phyloP scores from a whole-genome alignment of 495 filamentous ascomycete species.

The Annulohypoxylon stygium region DNA sequence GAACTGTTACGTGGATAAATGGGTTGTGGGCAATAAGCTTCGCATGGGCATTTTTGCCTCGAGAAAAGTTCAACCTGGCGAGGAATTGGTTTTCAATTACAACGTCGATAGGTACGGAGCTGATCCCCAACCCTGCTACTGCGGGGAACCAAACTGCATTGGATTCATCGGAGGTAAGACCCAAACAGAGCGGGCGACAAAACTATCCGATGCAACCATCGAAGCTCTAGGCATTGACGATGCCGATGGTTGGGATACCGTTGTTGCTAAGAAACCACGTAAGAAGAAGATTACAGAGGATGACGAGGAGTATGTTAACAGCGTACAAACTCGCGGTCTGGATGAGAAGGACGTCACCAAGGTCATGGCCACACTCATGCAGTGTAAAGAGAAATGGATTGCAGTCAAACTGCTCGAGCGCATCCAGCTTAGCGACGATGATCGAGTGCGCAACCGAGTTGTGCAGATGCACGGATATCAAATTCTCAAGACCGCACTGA shows the following conservation, averaged over 20 bases:
- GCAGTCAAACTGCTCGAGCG: constrained; percentile 92
- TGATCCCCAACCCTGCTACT: constrained; percentile 96
- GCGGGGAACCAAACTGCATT: constrained; percentile 92
- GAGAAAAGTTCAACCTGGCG: constrained; percentile 85
- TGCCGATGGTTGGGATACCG: constrained; percentile 89
- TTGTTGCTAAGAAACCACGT: constrained; percentile 86
- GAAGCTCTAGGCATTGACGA: constrained; percentile 97
- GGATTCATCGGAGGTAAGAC: constrained; percentile 98
- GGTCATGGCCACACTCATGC: constrained; percentile 98
- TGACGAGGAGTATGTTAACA: constrained; percentile 97
- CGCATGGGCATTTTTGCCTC: constrained; percentile 99
- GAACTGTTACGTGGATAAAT: constrained; percentile 99
- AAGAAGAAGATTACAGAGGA: constrained; percentile 96
- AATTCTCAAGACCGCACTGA: constrained; percentile 87
- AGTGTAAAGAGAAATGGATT: constrained; percentile 99
- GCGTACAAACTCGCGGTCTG: constrained; percentile 83
- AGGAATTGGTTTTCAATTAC: constrained; percentile 99
- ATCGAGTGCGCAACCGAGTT: constrained; percentile 87
- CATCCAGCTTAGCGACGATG: constrained; percentile 90
- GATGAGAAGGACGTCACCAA: constrained; percentile 92
- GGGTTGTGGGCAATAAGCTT: constrained; percentile 97
- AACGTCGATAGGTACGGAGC: constrained; percentile 99
- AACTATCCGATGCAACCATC: constrained; percentile 88
- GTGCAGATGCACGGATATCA: constrained; percentile 97
- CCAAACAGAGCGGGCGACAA: constrained; percentile 94